Evolutionary conservation across 345 rosid genomes (phyloP), one percentile per base, ranked within the genome.

Genomic region (Jatropha curcas): DNA sequence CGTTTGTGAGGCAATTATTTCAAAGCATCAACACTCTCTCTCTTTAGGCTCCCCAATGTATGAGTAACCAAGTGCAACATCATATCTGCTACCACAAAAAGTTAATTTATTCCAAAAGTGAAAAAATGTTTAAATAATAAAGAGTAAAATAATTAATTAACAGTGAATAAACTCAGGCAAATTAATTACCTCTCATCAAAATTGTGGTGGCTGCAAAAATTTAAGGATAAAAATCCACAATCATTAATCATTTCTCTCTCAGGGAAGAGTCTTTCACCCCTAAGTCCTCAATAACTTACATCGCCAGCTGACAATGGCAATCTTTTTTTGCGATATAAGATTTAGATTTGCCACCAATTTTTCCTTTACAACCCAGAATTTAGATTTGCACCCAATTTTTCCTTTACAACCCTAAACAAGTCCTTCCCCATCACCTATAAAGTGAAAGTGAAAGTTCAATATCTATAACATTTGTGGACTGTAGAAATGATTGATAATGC

Each of bases 161-260:
- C n/a, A n/a, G n/a, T n/a, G n/a, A n/a, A n/a, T n/a, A n/a, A n/a
- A n/a, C n/a, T n/a, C n/a, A n/a, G n/a, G n/a, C n/a, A n/a, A n/a
- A n/a, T n/a, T n/a, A 7, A 2, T 39, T n/a, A 87, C 94, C 97
- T 89, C 70, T 91, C 97, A 71, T 93, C 91, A 31, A 93, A 93
- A 71, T 78, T 84, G 48, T 89, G 4, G 89, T 85, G 60, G 92
- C 98, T 1, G 96, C 98, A 22, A 87, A 79, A 77, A n/a, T n/a
- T 92, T 90, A 35, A 92, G 51, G 1, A 80, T 33, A 48, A 60
- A 53, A 43, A n/a, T 83, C 86, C 5, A 77, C n/a, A 16, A 46
- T 83, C 59, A 4, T 33, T 60, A 30, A n/a, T 30, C 71, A 80
- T 77, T 46, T 83, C 75, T 10, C 55, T 20, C 39, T 72, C 17